These are phyloP conservation scores for Sarocladiaceae sp. DNA, from an alignment of 2,329 filamentous ascomycete species.

Conservation along the genomic window DNA sequence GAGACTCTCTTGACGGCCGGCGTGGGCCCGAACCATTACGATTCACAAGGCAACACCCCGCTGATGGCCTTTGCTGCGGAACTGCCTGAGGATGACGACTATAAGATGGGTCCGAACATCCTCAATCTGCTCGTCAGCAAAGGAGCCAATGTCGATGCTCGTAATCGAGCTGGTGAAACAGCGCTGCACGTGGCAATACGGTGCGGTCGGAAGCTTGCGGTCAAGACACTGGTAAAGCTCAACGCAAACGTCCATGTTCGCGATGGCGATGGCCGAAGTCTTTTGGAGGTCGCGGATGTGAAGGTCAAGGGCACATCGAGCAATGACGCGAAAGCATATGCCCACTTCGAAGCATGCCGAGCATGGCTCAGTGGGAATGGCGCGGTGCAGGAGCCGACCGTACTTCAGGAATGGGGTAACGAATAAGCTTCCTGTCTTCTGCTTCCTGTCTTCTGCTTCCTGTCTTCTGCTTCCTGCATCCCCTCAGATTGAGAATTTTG, in stretches of 20 bases:
- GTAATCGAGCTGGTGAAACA: slow-evolving; percentile 52
- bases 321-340: slow-evolving; percentile 27
- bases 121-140: slow-evolving; percentile 36
- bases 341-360: slow-evolving; percentile 41
- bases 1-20: slow-evolving; percentile 27
- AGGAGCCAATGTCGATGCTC: slow-evolving; percentile 43
- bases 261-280: slow-evolving; percentile 38
- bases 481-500: too few species aligned
- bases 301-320: slow-evolving; percentile 23
- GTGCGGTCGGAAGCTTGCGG: slow-evolving; percentile 47
- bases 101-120: slow-evolving; percentile 41
- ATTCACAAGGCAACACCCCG: slow-evolving; percentile 46
- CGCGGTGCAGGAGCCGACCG: slow-evolving; percentile 27
- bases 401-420: slow-evolving; percentile 31
- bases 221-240: slow-evolving; percentile 39
- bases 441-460: not conserved
- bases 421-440: not conserved
- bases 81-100: slow-evolving; percentile 46
- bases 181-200: slow-evolving; percentile 50
- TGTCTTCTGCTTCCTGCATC: too few species aligned
- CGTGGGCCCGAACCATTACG: slow-evolving; percentile 50
- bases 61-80: slow-evolving; percentile 52
- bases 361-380: slow-evolving; percentile 38
- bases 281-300: slow-evolving; percentile 42
- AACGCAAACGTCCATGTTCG: slow-evolving; percentile 45